Evolutionary conservation across 768 basidiomycete species (phyloP), one percentile per base, ranked within the genome.

Genomic region (Termitomyces sp.): DNA sequence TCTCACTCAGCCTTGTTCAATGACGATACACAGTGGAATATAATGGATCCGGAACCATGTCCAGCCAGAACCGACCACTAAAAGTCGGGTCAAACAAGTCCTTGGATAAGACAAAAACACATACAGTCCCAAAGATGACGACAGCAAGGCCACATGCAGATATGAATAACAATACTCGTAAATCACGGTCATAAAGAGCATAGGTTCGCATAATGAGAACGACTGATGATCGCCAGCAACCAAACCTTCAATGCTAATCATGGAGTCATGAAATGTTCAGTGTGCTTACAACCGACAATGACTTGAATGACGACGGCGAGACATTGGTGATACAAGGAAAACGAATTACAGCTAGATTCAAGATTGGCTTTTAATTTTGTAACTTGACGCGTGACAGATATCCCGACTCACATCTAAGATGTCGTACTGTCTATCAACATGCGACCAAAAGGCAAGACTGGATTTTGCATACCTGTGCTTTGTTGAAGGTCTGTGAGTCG

Each of bases 151-250:
- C 72, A 4, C 70, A 62, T 35, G 61, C 38, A 28, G 68, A 61
- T 8, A 72, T 61, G n/a, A 70, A 55, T 0, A 62, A 32, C 1
- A 78, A 68, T 4, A 76, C 61, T 14, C 56, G 54, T 24, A 64
- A 61, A 38, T 48, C 71, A n/a, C 70, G 69, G 1, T 64, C 67
- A 57, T 77, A 80, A 0, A 80, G 66, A 22, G 77, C 78, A 58
- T 75, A 75, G 14, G 75, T 77, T 32, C 77, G 65, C 62, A 74
- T 68, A 22, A 75, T 74, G 20, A 76, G 69, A 35, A 77, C 65
- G 13, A 69, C 76, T 77, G 43, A 18, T 76, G 35, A 13, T 30
- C 7, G 10, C 20, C n/a, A 43, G 42, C 10, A 22, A 36, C 33
- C 20, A 9, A 45, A 50, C 13, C 22, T 44, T 44, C 35, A 54